Evolutionary conservation across 495 filamentous ascomycete genomes (phyloP), one percentile per base, ranked within the genome.

Genomic region (Tuber borchii): DNA sequence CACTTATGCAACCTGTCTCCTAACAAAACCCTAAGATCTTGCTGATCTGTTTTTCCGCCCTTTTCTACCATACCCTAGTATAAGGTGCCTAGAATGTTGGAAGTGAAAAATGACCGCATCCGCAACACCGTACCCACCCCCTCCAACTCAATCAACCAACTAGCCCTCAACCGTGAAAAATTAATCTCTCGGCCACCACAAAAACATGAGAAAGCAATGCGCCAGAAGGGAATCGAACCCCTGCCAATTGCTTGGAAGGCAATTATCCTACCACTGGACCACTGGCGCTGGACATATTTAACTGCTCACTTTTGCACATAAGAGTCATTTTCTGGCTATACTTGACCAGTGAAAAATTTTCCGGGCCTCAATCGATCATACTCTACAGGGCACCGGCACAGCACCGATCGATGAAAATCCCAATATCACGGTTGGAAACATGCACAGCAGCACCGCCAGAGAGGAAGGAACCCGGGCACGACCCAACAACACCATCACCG

Each of bases 241-340:
- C 71, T 75, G 46, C 75, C 72, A 44, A 76, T 69, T 76, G 72
- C 75, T 76, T 76, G 75, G 75, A 76, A 76, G 75, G 75, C 72
- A 74, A 69, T 76, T 61, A 76, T 76, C 75, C 75, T 76, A 76
- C 75, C 75, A 71, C 71, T 76, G 75, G 75, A 76, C 75, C 75
- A 76, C 34, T 42, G 75, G 71, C 73, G 75, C 75, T 45, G 39
- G 26, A 34, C 34, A 34, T 17, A 34, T 65, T 31, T 31, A 17
- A 2, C 4, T 17, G 0, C 3, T 14, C 16, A 14, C 56, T 5
- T 34, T 16, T 65, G 26, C 56, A 16, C 5, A 34, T 1, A 34
- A 65, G 56, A 17, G 4, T 17, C 4, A 14, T 65, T 34, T 16
- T 14, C 3, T 16, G 2, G 7, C 3, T 16, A 6, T 0, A 0